Base-by-base conservation (phyloP, 2,329 filamentous ascomycete species). In the Ophidiomyces ophidiicola region DNA sequence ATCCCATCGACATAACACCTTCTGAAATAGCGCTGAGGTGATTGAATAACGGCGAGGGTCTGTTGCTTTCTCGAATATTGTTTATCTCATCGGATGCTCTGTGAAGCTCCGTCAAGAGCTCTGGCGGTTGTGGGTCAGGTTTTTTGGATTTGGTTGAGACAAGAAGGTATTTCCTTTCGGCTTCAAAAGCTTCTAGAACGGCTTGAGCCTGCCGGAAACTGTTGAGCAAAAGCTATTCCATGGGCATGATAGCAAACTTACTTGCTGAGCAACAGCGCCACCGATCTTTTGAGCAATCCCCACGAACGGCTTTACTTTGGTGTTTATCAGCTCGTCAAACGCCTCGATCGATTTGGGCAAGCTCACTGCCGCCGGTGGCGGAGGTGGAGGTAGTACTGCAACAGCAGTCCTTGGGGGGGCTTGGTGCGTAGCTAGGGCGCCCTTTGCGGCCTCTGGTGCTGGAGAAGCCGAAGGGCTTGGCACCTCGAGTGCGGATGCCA, bases 141-240 rank as follows among this genome's bases (percentile, higher is more conserved):
- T 94, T 94, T 71, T 86, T 92, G 15, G 90, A 80, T 67, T 87
- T 90, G 38, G 83, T 88, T 1, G 86, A 76, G 51, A 94, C 79
- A 47, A 92, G 72, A 41, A 98, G 71, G 60, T 94, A 94, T 49
- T 78, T 82, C 50, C 88, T 78, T 66, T 94, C 82, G 45, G 83
- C 84, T 43, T 77, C 69, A 65, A 96, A 94, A 28, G 85, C 75
- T 52, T 70, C 63, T 41, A 71, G 63, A 33, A 78, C 70, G 17
- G 68, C 67, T 57, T 68, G 66, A 26, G 71, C 68, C 70, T 74
- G 41, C 11, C 30, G n/a, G 15, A 19, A 14, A 25, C 4, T 2
- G 7, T 25, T 3, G 3, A 10, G 32, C 6, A 39, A 19, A 36
- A 29, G 29, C 33, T 28, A n/a, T n/a, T n/a, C n/a, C 14, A 39